Conservation (phyloP, 805 yeast genomes). For the Saccharomycopsis capsularis region DNA sequence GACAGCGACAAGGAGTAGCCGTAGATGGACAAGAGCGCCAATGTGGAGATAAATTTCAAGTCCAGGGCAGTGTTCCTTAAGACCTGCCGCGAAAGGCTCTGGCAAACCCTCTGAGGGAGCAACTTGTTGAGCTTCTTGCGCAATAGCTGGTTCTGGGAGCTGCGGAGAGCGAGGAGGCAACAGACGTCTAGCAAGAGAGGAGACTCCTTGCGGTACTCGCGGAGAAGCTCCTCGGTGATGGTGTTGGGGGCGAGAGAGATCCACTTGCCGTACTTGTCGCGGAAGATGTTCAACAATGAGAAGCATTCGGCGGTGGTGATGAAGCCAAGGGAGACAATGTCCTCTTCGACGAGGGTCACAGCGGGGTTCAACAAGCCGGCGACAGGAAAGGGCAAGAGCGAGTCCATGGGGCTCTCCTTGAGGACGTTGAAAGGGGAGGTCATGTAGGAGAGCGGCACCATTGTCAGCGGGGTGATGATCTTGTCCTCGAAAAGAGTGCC, state of each 20-base stretch:
- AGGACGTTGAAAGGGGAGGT: constrained; percentile 38
- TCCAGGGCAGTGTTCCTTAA: constrained; percentile 28
- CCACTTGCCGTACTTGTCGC: constrained; percentile 55
- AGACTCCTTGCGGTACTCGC: constrained; percentile 36
- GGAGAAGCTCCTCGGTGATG: constrained; percentile 36
- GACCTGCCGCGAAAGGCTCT: constrained; percentile 35
- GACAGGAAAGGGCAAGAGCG: constrained; percentile 30
- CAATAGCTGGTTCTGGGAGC: constrained; percentile 29
- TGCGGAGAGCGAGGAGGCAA: constrained; percentile 44
- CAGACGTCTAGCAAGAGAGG: constrained; percentile 46
- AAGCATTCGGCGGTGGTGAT: constrained; percentile 34
- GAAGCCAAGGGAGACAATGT: constrained; percentile 35
- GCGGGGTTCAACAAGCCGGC: constrained; percentile 26
- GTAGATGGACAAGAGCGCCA: constrained; percentile 45
- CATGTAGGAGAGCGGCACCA: constrained; percentile 28
- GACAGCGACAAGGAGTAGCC: constrained; percentile 39
- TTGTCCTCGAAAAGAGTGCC: constrained; percentile 1
- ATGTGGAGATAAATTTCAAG: constrained; percentile 45
- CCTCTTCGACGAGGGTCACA: constrained; percentile 24
- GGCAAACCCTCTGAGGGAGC: constrained; percentile 33
- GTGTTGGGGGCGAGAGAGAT: constrained; percentile 45
- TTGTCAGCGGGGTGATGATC: constrained; percentile 27
- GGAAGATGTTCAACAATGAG: constrained; percentile 40
- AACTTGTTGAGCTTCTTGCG: constrained; percentile 30
- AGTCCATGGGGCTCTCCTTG: constrained; percentile 25